These are phyloP conservation scores for Barbatosphaeria neglecta DNA, from an alignment of 495 filamentous ascomycete genomes.

Conservation along the genomic window DNA sequence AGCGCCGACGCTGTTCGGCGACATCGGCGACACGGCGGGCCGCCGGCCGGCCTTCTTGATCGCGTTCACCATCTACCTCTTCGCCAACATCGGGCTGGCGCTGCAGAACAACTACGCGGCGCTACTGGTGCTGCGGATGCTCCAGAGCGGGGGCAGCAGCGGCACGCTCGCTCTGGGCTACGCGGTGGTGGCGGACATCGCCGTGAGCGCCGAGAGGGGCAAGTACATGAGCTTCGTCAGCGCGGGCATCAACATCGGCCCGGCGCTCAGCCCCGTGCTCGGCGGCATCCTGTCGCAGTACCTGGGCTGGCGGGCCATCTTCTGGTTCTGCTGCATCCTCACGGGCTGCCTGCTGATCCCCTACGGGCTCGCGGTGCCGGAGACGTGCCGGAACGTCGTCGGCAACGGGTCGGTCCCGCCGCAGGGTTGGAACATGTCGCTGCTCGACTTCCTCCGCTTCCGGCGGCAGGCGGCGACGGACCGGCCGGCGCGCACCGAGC, in stretches of 20 bases:
- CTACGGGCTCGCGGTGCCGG: slow-evolving; percentile 46
- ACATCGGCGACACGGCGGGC: slow-evolving; percentile 48
- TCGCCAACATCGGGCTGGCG: slow-evolving; percentile 53
- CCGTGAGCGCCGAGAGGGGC: slow-evolving; percentile 46
- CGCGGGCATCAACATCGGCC: slow-evolving; percentile 40
- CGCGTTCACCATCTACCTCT: slow-evolving; percentile 45
- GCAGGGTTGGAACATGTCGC: slow-evolving; percentile 40
- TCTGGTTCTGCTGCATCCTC: slow-evolving; percentile 62
- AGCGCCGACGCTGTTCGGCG: slow-evolving; percentile 46
- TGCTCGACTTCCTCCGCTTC: slow-evolving; percentile 28
- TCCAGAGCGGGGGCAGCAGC: slow-evolving; percentile 52
- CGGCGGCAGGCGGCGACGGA: slow-evolving; percentile 20
- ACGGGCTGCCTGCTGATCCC: slow-evolving; percentile 38
- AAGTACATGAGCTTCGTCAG: slow-evolving; percentile 46
- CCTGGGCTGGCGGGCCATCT: slow-evolving; percentile 59
- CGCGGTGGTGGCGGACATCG: slow-evolving; percentile 51
- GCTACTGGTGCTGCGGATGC: slow-evolving; percentile 47
- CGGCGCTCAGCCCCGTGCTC: slow-evolving; percentile 49
- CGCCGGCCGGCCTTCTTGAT: slow-evolving; percentile 49
- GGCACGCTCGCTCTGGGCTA: slow-evolving; percentile 45
- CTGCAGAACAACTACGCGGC: slow-evolving; percentile 48
- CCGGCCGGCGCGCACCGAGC: slow-evolving; percentile 9
- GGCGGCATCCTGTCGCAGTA: slow-evolving; percentile 54
- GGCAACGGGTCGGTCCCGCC: slow-evolving; percentile 55
- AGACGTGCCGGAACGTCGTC: slow-evolving; percentile 60